Evolutionary conservation across 768 basidiomycete genomes (phyloP), one percentile per base, ranked within the genome.

Genomic region (Leccinellum luteum): DNA sequence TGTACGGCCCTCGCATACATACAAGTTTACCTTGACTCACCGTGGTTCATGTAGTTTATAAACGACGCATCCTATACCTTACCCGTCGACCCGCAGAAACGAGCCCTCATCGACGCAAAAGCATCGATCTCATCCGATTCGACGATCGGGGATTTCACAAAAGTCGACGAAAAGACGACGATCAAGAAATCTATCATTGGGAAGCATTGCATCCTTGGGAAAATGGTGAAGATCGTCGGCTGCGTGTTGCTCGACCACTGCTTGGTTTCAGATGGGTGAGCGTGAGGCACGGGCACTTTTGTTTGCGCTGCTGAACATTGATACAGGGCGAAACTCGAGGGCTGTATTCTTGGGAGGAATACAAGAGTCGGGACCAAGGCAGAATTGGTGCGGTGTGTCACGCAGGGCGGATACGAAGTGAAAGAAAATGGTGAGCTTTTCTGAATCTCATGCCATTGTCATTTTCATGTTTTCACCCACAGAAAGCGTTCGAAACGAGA

Each of bases 191-290:
- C 84, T 2, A 78, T 91, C 17, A 81, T 94, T 30, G 92, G 92
- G 9, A 80, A 86, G 57, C 93, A 95, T 68, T 94, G 92, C 62
- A 75, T 85, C 15, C 88, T 95, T 53, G 92, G 92, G 3, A 88
- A 84, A 69, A 87, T 87, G 79, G 89, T 82, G n/a, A 91, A 85
- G 71, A 85, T 98, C 48, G 79, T 78, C 3, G 89, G 90, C 12
- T 94, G 90, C 62, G 82, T 96, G 7, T 69, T 98, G 23, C 79
- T 94, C 61, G 95, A 97, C 67, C 94, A 96, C 65, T 95, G 94
- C 64, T 81, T 90, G 4, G 75, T 98, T 13, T 89, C 83, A 44
- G 93, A 96, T 57, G 92, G 93, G 94, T 93, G 60, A 59, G 64
- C 19, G 12, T 7, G 9, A 9, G 12, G 8, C 34, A 10, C 12